phyloP scores from a whole-genome alignment of 345 rosid genomes.

The Dipteronia sinensis region DNA sequence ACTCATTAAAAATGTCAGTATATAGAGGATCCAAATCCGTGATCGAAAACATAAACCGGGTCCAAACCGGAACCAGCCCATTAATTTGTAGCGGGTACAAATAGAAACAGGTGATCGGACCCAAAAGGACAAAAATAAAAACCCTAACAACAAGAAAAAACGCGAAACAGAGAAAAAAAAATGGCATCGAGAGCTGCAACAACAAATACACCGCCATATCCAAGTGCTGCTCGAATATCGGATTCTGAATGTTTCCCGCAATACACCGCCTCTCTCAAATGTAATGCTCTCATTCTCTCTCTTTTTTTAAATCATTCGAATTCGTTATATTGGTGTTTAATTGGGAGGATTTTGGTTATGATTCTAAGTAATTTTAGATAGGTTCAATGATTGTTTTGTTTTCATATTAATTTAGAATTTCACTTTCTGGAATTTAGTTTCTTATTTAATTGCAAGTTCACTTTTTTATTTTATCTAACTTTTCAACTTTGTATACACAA shows the following conservation, averaged over 20 bases:
- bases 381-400: not conserved
- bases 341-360: not conserved
- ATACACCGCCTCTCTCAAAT: constrained; percentile 86
- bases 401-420: no score
- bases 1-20: no score
- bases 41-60: no score
- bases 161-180: not conserved
- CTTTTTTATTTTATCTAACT: not conserved
- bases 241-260: constrained; percentile 82
- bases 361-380: no score
- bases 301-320: not conserved
- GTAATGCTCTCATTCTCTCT: constrained; percentile 33
- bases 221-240: constrained; percentile 78
- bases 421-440: no score
- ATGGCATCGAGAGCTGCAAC: constrained; percentile 46
- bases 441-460: not conserved
- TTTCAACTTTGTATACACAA: not conserved
- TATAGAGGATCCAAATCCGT: no score
- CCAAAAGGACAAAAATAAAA: no score
- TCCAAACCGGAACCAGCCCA: not conserved
- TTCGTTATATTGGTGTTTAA: no score
- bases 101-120: not conserved
- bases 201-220: constrained; percentile 52
- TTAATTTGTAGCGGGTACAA: not conserved
- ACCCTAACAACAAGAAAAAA: not conserved